Evolutionary conservation across 176 grass and related monocot genomes (phyloP).

Genomic region (Phyllostachys edulis): DNA sequence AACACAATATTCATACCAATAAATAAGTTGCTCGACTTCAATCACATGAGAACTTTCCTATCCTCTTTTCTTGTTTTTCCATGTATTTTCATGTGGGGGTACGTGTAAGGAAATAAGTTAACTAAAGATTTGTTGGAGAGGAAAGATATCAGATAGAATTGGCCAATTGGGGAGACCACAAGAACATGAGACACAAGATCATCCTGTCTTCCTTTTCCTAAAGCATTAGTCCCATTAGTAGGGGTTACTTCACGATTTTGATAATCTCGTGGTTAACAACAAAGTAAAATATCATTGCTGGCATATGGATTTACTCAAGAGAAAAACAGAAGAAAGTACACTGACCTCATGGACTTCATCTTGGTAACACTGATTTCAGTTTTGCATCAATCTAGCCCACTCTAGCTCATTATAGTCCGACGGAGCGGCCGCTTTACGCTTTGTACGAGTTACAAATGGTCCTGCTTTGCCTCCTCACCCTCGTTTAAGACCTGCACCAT

Average conservation of each 20-base stretch:
- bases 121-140: conserved; percentile 26
- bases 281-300: neutral
- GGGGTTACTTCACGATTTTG: neutral
- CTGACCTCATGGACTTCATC: neutral
- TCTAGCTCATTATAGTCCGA: neutral
- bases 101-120: neutral
- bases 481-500: neutral
- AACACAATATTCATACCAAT: too few relatives aligned
- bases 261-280: neutral
- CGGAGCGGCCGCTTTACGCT: neutral
- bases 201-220: conserved; percentile 4
- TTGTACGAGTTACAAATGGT: neutral
- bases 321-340: conserved; percentile 12
- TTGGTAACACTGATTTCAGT: neutral
- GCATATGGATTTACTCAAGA: neutral
- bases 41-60: neutral
- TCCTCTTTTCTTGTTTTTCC: neutral
- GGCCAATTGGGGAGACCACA: neutral
- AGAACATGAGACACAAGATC: conserved; percentile 15
- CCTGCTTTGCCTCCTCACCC: neutral
- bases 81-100: conserved; percentile 19
- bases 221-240: conserved; percentile 16
- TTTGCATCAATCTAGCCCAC: neutral
- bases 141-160: conserved; percentile 5
- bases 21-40: neutral